These are phyloP conservation scores for Plasmopara halstedii DNA, from an alignment of 352 stramenopile species.

Conservation along the genomic window DNA sequence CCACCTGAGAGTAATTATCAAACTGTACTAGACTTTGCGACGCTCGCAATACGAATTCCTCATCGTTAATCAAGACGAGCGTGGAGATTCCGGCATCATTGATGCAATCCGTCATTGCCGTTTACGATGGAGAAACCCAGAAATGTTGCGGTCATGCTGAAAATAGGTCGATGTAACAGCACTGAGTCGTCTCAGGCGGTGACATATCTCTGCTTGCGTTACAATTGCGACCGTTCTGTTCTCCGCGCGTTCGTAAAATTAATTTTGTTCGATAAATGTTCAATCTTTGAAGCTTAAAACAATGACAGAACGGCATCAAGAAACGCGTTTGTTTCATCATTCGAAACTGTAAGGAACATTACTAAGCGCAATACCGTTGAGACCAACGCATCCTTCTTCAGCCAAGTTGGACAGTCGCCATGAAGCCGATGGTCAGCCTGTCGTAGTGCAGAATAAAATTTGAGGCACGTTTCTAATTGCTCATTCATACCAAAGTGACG, in stretches of 20 bases:
- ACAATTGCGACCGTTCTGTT: slow-evolving; percentile 20
- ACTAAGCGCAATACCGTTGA: slow-evolving; percentile 9
- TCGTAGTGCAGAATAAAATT: neutral
- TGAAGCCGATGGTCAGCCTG: slow-evolving; percentile 2
- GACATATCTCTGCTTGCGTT: neutral
- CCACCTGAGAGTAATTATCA: slow-evolving; percentile 5
- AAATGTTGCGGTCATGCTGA: slow-evolving; percentile 1
- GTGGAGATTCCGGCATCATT: slow-evolving; percentile 5
- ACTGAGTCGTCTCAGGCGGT: too few relatives aligned
- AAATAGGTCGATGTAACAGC: slow-evolving; percentile 6
- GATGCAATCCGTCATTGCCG: neutral
- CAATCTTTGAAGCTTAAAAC: neutral
- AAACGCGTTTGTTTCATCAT: neutral
- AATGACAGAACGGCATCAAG: neutral
- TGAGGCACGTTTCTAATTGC: neutral
- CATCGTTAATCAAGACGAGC: slow-evolving; percentile 12
- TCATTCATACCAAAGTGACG: neutral
- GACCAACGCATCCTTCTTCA: slow-evolving; percentile 1
- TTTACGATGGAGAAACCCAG: neutral
- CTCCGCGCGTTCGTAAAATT: slow-evolving; percentile 11
- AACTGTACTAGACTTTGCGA: slow-evolving; percentile 10
- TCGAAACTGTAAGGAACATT: slow-evolving; percentile 19
- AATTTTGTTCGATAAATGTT: neutral
- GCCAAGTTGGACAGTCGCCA: slow-evolving; percentile 14
- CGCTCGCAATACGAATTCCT: slow-evolving; percentile 10